These are phyloP conservation scores for Artemisia annua DNA, from an alignment of 129 eudicot species.

Conservation along the genomic window DNA sequence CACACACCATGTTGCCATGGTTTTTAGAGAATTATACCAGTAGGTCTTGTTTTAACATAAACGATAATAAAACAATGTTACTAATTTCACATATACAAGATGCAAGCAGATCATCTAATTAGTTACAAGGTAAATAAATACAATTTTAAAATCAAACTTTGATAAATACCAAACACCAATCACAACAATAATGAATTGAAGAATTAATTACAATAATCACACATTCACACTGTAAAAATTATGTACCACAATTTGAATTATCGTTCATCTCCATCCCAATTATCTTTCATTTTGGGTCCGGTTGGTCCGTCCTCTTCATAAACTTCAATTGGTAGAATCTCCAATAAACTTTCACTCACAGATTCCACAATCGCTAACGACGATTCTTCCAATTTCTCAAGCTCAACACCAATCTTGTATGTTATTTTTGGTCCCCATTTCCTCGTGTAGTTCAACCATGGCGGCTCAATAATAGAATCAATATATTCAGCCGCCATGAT, in stretches of 20 bases:
- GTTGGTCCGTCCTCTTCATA: conserved; percentile 48
- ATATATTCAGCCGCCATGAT: conserved; percentile 34
- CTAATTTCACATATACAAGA: too few species aligned
- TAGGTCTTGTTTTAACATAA: too few species aligned
- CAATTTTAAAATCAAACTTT: too few species aligned
- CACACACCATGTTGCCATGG: too few species aligned
- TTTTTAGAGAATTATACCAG: too few species aligned
- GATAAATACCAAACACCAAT: too few species aligned
- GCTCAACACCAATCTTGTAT: conserved; percentile 32
- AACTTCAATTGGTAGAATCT: conserved; percentile 34
- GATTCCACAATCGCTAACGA: conserved; percentile 19
- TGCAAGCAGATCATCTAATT: too few species aligned
- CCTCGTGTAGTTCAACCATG: conserved; percentile 45
- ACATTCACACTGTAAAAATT: too few species aligned
- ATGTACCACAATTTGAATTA: not conserved
- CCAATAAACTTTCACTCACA: conserved; percentile 23
- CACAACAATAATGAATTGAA: too few species aligned
- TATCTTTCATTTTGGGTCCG: conserved; percentile 46
- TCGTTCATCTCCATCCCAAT: conserved; percentile 48
- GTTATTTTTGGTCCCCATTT: conserved; percentile 51
- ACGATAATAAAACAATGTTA: too few species aligned
- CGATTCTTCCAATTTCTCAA: conserved; percentile 30
- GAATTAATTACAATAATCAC: too few species aligned
- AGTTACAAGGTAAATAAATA: too few species aligned
- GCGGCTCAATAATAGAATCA: conserved; percentile 29